Percentiles rank a stretch among this genome's conserved stretches.
These are phyloP conservation scores for Akanthomyces muscarius DNA, from an alignment of 2,329 filamentous ascomycete genomes.

Conservation along the genomic window DNA sequence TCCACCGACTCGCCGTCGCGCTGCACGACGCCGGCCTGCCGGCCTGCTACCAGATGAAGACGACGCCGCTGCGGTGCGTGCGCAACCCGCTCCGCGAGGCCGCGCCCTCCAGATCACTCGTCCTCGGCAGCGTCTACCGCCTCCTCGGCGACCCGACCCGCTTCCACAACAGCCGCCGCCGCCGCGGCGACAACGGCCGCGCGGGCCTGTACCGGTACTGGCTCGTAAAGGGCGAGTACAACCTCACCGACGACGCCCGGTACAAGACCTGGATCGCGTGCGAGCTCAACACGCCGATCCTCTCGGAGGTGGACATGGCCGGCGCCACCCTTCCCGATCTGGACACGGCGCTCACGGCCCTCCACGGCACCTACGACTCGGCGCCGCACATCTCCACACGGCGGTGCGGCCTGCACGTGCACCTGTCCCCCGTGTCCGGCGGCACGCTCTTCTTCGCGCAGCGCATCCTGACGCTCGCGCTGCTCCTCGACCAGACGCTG, in stretches of 20 bases:
- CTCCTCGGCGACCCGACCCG: not conserved
- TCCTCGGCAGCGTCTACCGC: not conserved
- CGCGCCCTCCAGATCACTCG: not conserved
- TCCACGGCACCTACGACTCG: not conserved
- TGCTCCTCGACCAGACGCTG: slow-evolving; percentile 18
- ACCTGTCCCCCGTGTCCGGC: slow-evolving; percentile 11
- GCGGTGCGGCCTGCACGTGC: slow-evolving; percentile 20
- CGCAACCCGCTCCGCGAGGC: not conserved
- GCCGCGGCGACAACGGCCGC: not conserved
- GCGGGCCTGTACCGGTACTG: not conserved
- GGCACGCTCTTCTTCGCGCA: slow-evolving; percentile 68
- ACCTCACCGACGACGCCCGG: not conserved
- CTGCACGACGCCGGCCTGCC: not conserved
- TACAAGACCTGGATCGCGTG: not conserved
- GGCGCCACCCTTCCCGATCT: not conserved
- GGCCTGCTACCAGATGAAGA: not conserved
- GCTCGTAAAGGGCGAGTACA: not conserved
- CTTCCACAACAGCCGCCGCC: not conserved
- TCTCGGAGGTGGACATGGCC: slow-evolving; percentile 16
- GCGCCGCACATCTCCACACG: not conserved
- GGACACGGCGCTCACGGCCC: slow-evolving; percentile 14
- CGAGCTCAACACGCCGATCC: slow-evolving; percentile 20
- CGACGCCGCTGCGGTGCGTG: not conserved
- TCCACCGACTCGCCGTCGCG: not conserved
- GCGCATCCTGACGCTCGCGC: slow-evolving; percentile 68